Evolutionary conservation across 331 rosid species (phyloP), one percentile per base, ranked within the genome.

Genomic region (Malus hybrid): DNA sequence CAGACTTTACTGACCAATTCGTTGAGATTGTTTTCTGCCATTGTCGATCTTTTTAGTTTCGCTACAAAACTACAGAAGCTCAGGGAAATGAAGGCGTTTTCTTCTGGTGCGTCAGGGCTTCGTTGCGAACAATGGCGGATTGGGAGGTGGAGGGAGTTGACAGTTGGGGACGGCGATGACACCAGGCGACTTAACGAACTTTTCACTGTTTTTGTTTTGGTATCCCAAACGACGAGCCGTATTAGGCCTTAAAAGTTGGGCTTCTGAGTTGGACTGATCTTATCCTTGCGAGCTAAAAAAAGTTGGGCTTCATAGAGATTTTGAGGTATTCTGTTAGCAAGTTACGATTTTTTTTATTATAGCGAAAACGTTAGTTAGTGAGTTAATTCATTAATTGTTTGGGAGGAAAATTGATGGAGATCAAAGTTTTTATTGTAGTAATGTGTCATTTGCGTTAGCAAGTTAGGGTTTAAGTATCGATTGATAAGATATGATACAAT

Each of bases 1-100:
- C 24, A 24, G 24, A 24, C 24, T 24, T 24, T 24, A 81, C 87
- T 57, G 18, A 89, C 93, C 88, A 87, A 76, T 67, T 86, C 86
- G 80, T 82, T 89, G 82, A 80, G 59, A 36, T 71, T 82, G 44
- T 71, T 80, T 42, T 72, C 74, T 74, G 78, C 72, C 78, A 72
- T 79, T 55, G 65, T 76, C 65, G 67, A 74, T 6, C 78, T 46
- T n/a, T 44, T 62, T 22, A 13, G 67, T 60, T 24, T 76, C 80
- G 65, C 90, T 67, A 86, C 73, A 77, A 33, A 55, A 56, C 13
- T 39, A 29, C 31, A 39, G 24, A 19, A 63, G 46, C 10, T 66
- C 34, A 0, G 6, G 63, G 66, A 50, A 64, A 71, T 61, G 31
- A 72, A 29, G 36, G 29, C 91, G 67, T 80, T 74, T 80, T 15